Evolutionary conservation across 2,329 filamentous ascomycete genomes (phyloP).

Genomic region (Corniculantispora saksenae): DNA sequence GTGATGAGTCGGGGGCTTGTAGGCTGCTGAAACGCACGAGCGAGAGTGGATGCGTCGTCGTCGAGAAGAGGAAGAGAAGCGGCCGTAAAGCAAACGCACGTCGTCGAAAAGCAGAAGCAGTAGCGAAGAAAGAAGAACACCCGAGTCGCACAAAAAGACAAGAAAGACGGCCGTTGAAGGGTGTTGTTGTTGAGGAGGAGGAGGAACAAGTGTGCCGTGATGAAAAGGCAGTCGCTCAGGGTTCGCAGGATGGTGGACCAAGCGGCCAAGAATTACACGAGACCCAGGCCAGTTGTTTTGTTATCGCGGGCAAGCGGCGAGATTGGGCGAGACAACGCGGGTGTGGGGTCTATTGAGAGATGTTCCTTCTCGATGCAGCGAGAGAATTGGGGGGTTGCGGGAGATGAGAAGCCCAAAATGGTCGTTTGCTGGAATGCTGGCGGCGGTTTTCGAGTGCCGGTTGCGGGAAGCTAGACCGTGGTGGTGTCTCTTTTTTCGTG

Average conservation of each 20-base stretch:
- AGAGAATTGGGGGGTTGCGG: background rate
- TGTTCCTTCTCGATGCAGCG: background rate
- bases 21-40: background rate
- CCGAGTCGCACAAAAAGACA: background rate
- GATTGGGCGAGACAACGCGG: slow-evolving; percentile 12
- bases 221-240: background rate
- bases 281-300: slow-evolving; percentile 3
- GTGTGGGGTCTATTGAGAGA: background rate
- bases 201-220: background rate
- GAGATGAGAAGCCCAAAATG: background rate
- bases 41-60: background rate
- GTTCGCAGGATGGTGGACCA: background rate
- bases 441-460: background rate
- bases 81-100: background rate
- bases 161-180: background rate
- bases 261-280: background rate
- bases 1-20: background rate
- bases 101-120: background rate
- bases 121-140: background rate
- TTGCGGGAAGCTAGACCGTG: too few relatives aligned
- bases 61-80: background rate
- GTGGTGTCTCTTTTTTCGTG: too few relatives aligned
- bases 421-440: slow-evolving; percentile 23
- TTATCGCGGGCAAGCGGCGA: slow-evolving; percentile 3
- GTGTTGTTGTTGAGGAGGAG: background rate